Evolutionary conservation across 495 filamentous ascomycete genomes (phyloP), one percentile per base, ranked within the genome.

Genomic region (Penicillium cosmopolitanum): DNA sequence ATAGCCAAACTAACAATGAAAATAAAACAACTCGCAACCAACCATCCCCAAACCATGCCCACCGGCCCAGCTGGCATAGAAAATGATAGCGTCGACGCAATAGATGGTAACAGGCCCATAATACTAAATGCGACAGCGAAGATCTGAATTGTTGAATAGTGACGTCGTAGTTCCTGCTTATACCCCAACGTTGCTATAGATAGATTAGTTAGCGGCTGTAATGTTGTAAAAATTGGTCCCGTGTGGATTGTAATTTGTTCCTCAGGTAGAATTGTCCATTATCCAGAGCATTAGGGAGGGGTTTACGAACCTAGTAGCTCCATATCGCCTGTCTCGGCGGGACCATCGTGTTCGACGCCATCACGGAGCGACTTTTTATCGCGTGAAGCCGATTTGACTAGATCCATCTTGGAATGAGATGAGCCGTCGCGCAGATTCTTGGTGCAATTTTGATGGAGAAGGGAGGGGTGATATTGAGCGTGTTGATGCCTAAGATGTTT

Each of bases 41-140:
- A 48, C 46, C 46, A 48, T 23, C 46, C 46, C 87, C 87, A 90
- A 61, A 89, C 85, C 81, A 90, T 87, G 7, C 86, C 87, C 2
- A 80, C 85, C 0, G 87, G 87, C 1, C 87, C 87, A 31, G 87
- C 83, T 6, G 87, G 86, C 50, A 89, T 77, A 1, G 84, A 87
- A 61, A 88, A 90, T 3, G 84, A 67, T 21, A 90, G 70, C 0
- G 85, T 89, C 12, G 82, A 83, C 4, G 87, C 86, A 61, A 90
- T 89, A 3, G 86, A 89, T 0, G 86, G 86, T n/a, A 90, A 71
- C 10, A 90, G 73, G 9, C 86, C 86, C 85, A 90, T 90, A 57
- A 90, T 90, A 62, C 81, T 85, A 62, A 90, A 90, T 0, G 87
- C 87, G 55, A 90, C 87, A 19, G 85, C 87, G 60, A 90, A 90